Base-by-base conservation (phyloP, 2,329 filamentous ascomycete genomes). In the Colletotrichum destructivum region DNA sequence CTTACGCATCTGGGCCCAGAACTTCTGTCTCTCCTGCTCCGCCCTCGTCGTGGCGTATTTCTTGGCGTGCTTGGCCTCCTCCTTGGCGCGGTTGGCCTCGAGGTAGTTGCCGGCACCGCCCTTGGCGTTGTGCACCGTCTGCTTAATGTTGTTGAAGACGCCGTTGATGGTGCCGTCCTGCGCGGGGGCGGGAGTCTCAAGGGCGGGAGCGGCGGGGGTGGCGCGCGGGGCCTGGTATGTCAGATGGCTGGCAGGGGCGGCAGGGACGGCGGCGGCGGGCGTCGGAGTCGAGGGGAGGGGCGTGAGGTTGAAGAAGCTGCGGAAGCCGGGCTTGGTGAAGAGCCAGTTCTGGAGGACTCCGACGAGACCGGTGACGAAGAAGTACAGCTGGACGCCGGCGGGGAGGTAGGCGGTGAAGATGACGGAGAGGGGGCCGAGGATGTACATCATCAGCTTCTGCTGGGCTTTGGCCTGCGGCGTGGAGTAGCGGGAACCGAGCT, bases 321-420 rank as follows among this genome's bases (percentile, higher is more conserved):
- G 85, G 73, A 87, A 73, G 15, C 75, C 40, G 52, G 81, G 81
- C 77, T 80, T 83, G 57, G 86, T 78, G 38, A 84, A 76, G 49
- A 81, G 66, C 47, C 79, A 74, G 47, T 83, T 82, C 76, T 85
- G 76, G 60, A 81, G 76, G 52, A 78, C 52, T 49, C 78, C 72
- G 23, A 78, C 72, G 35, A 79, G 78, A 31, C 83, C 78, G 40
- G 82, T 76, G 73, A 81, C 76, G 71, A 86, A 76, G 74, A 86
- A 82, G 84, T 88, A 88, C 78, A 84, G 83, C 74, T 88, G 87
- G 62, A 88, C 78, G 63, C 80, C 84, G 49, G 85, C 82, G 21
- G 85, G 85, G 67, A 88, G 79, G 81, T 84, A 88, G 55, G 81
- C 81, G 8, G 86, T 87, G 54, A 80, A 80, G 59, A 86, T 42